Conservation (phyloP, 2,329 filamentous ascomycete species). For the Paraphoma chrysanthemicola region DNA sequence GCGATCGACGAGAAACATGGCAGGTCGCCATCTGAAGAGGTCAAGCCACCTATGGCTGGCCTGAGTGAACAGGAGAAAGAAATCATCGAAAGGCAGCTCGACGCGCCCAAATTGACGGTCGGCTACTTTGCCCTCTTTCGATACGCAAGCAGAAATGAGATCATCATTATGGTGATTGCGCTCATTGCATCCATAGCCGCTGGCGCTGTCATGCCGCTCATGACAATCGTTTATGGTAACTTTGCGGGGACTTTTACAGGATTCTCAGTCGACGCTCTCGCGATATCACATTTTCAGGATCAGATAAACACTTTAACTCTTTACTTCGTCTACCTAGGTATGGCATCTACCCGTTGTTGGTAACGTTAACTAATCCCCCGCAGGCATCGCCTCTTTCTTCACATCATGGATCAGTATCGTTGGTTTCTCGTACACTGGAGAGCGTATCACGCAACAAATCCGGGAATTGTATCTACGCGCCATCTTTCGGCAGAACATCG, state of each 20-base stretch:
- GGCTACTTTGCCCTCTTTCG: constrained; percentile 56
- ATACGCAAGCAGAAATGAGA: constrained; percentile 52
- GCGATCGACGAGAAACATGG: constrained; percentile 33
- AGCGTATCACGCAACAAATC: constrained; percentile 56
- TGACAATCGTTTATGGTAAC: constrained; percentile 64
- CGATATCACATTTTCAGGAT: constrained; percentile 31
- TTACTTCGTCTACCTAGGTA: constrained; percentile 50
- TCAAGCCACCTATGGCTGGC: constrained; percentile 25
- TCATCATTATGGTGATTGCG: constrained; percentile 58
- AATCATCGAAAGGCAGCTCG: constrained; percentile 49
- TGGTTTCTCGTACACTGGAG: constrained; percentile 77
- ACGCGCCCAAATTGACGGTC: constrained; percentile 52
- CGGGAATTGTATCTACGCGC: constrained; percentile 69
- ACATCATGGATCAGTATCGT: constrained; percentile 80
- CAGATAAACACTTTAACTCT: constrained; percentile 42
- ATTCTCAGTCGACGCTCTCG: constrained; percentile 42
- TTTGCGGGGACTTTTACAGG: constrained; percentile 47
- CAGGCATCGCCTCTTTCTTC: constrained; percentile 56
- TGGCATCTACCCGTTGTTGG: constrained; percentile 42
- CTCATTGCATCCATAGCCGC: constrained; percentile 71
- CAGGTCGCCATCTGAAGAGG: constrained; percentile 23
- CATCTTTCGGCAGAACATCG: constrained; percentile 52
- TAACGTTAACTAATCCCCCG: constrained; percentile 8
- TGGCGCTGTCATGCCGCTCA: constrained; percentile 75
- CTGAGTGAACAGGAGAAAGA: constrained; percentile 43